Evolutionary conservation across 2,329 filamentous ascomycete species (phyloP).

Genomic region (Ramichloridium luteum): DNA sequence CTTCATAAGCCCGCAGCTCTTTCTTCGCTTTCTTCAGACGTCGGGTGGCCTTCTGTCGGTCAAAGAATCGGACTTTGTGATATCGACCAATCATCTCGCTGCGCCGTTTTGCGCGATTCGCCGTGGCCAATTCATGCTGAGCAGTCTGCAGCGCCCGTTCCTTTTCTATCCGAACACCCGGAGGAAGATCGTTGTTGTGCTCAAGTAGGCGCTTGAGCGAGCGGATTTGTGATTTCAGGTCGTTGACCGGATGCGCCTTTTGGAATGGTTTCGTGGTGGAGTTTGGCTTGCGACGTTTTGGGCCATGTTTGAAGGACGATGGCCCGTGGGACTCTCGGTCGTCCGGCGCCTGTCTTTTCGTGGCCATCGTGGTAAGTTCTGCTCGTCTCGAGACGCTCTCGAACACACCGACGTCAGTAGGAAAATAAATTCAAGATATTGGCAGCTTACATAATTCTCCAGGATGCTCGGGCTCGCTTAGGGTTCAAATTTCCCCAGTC

Average conservation of each 20-base stretch:
- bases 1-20: conserved; percentile 41
- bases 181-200: conserved; percentile 49
- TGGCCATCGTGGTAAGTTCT: too few relatives aligned
- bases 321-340: conserved; percentile 3
- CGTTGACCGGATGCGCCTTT: conserved; percentile 36
- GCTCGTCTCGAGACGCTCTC: too few relatives aligned
- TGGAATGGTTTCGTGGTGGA: conserved; percentile 17
- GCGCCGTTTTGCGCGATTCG: conserved; percentile 48
- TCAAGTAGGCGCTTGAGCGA: conserved; percentile 56
- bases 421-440: too few relatives aligned
- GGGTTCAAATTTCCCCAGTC: too few relatives aligned
- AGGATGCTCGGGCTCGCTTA: too few relatives aligned
- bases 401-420: too few relatives aligned
- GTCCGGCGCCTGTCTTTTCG: conserved; percentile 12
- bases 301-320: conserved; percentile 5
- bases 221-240: conserved; percentile 59
- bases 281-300: conserved; percentile 10
- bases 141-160: conserved; percentile 60
- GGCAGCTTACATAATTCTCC: too few relatives aligned
- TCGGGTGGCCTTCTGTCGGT: conserved; percentile 62
- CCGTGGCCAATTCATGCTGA: conserved; percentile 49
- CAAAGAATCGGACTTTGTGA: conserved; percentile 76
- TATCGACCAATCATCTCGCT: conserved; percentile 65
- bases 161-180: conserved; percentile 54
- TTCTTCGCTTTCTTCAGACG: conserved; percentile 53